Evolutionary conservation across 257 asterid genomes (phyloP).

Genomic region (Knoxia roxburghii): DNA sequence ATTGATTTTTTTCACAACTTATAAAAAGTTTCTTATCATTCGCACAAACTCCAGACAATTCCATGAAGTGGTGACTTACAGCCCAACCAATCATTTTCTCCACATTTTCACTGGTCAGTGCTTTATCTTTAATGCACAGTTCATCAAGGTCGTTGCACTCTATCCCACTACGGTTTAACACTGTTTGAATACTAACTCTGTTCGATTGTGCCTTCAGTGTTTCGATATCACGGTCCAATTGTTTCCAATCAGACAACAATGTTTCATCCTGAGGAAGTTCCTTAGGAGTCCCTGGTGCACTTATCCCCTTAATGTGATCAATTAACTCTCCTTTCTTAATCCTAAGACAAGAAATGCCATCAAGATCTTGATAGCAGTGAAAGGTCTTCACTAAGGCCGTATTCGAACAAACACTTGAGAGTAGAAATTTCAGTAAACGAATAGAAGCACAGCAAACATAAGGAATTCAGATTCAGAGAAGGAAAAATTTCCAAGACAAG

Average conservation of each 20-base stretch:
- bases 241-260: conserved; percentile 75
- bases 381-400: no score
- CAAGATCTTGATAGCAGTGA: no score
- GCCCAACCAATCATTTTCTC: conserved; percentile 86
- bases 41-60: conserved; percentile 36
- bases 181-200: conserved; percentile 60
- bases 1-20: conserved; percentile 60
- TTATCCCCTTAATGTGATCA: no score
- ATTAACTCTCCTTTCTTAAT: no score
- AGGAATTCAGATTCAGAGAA: no score
- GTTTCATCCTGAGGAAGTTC: conserved; percentile 93
- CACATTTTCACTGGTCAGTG: conserved; percentile 66
- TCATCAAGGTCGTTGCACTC: conserved; percentile 72
- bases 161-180: conserved; percentile 54
- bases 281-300: no score
- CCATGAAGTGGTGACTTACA: conserved; percentile 78
- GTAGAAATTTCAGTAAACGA: no score
- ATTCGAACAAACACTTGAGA: no score
- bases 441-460: no score
- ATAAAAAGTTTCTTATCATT: conserved; percentile 48
- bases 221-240: conserved; percentile 75
- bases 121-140: conserved; percentile 72
- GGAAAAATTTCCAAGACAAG: no score
- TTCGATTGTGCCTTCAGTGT: conserved; percentile 80
- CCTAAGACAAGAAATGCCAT: no score